These are phyloP conservation scores for Zygosaccharomyces lentus DNA, from an alignment of 805 yeast genomes.

Conservation along the genomic window DNA sequence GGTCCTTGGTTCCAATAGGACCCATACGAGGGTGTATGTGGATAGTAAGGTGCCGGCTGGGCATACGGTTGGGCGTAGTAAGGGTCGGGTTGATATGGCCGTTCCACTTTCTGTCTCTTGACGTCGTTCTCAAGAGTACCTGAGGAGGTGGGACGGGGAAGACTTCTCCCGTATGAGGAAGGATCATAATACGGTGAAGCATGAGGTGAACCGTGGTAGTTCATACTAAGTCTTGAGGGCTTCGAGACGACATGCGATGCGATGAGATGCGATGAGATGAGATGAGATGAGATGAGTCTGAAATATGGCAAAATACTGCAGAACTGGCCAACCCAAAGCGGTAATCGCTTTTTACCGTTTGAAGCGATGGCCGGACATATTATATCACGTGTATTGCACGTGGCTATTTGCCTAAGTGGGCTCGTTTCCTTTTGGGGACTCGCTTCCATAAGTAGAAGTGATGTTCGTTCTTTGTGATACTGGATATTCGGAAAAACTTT, in stretches of 20 bases:
- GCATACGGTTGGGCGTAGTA: conserved; percentile 4
- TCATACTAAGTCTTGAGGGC: conserved; percentile 1
- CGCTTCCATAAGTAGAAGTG: too few species aligned
- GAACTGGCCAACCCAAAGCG: too few species aligned
- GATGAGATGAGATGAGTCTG: conserved; percentile 10
- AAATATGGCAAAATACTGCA: too few species aligned
- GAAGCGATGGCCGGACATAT: too few species aligned
- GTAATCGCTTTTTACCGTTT: too few species aligned
- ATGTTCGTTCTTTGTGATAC: not conserved
- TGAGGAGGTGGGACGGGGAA: conserved; percentile 30
- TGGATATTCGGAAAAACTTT: not conserved
- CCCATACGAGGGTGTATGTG: conserved; percentile 1
- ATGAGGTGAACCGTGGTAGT: conserved; percentile 6
- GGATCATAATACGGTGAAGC: conserved; percentile 7
- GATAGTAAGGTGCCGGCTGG: conserved; percentile 3
- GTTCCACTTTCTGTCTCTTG: conserved; percentile 10
- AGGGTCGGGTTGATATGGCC: conserved; percentile 2
- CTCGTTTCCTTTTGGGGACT: too few species aligned
- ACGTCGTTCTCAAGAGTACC: conserved; percentile 18
- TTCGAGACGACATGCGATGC: not conserved
- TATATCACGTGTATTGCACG: not conserved
- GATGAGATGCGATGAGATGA: conserved; percentile 6
- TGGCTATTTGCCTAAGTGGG: not conserved
- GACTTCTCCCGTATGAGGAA: conserved; percentile 4
- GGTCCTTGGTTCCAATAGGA: conserved; percentile 6